Percentiles rank a stretch among this genome's conserved stretches.
Conservation (phyloP, 352 stramenopile species). For the Phytophthora palmivora region DNA sequence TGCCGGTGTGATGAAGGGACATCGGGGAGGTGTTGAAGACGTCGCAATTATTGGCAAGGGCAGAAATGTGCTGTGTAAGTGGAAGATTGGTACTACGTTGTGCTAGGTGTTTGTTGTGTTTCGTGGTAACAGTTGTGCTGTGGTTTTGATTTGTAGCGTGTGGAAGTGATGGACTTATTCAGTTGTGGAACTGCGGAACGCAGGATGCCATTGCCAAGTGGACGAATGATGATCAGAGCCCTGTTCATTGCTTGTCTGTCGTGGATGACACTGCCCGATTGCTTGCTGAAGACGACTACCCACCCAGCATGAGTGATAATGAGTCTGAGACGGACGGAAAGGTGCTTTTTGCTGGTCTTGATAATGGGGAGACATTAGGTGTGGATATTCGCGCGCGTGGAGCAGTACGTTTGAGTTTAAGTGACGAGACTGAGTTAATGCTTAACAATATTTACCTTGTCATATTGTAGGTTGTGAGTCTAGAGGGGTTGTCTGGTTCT, state of each 20-base stretch:
- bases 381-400: slow-evolving; percentile 62
- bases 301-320: slow-evolving; percentile 20
- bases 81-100: slow-evolving; percentile 12
- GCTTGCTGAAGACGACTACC: slow-evolving; percentile 20
- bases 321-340: slow-evolving; percentile 72
- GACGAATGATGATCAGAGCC: slow-evolving; percentile 62
- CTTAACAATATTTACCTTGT: background rate
- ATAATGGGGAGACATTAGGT: slow-evolving; percentile 63
- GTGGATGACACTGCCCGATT: slow-evolving; percentile 41
- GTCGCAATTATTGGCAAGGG: slow-evolving; percentile 68
- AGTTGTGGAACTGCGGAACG: slow-evolving; percentile 69
- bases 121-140: background rate
- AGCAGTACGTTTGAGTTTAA: slow-evolving; percentile 31
- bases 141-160: slow-evolving; percentile 50
- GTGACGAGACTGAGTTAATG: background rate
- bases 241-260: slow-evolving; percentile 58
- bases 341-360: slow-evolving; percentile 67
- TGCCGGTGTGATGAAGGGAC: slow-evolving; percentile 65
- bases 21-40: slow-evolving; percentile 63
- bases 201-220: slow-evolving; percentile 67
- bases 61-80: slow-evolving; percentile 79
- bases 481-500: slow-evolving; percentile 40
- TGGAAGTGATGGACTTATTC: slow-evolving; percentile 65
- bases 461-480: slow-evolving; percentile 49
- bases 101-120: background rate